Conservation (phyloP, 805 yeast species). For the Candida michaelii region DNA sequence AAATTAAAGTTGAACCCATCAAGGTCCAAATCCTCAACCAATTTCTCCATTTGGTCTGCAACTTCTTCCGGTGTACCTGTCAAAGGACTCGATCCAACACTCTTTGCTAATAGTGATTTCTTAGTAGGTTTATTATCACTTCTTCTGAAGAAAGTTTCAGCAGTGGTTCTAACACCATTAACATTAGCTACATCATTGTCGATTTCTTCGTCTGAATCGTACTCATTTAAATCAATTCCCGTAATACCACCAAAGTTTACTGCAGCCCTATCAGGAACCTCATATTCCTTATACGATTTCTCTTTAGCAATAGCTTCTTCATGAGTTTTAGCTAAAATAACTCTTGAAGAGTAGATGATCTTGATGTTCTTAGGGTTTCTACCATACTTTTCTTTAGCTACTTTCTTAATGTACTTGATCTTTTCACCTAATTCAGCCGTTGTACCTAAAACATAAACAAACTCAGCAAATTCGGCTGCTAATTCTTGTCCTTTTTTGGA, state of each 20-base stretch:
- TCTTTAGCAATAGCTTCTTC: constrained; percentile 42
- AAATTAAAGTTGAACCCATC: constrained; percentile 46
- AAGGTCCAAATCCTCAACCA: constrained; percentile 38
- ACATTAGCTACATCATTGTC: constrained; percentile 24
- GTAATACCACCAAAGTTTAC: constrained; percentile 42
- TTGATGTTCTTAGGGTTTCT: constrained; percentile 38
- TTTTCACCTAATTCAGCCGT: constrained; percentile 29
- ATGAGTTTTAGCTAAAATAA: constrained; percentile 41
- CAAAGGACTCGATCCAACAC: constrained; percentile 28
- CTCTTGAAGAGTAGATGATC: constrained; percentile 34
- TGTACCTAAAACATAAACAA: constrained; percentile 34
- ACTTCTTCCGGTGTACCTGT: constrained; percentile 37
- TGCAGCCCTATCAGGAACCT: constrained; percentile 41
- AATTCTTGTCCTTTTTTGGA: constrained; percentile 42
- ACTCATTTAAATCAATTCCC: constrained; percentile 39
- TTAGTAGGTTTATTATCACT: constrained; percentile 25
- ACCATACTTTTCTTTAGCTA: constrained; percentile 32
- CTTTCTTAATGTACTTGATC: constrained; percentile 28
- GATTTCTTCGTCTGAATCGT: constrained; percentile 32
- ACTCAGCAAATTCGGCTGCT: constrained; percentile 46
- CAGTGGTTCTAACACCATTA: constrained; percentile 31
- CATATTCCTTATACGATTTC: constrained; percentile 30
- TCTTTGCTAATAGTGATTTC: constrained; percentile 22
- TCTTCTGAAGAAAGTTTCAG: constrained; percentile 24
- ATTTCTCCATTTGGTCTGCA: constrained; percentile 39